These are phyloP conservation scores for Melampsora americana DNA, from an alignment of 1,284 basidiomycete genomes.

Conservation along the genomic window DNA sequence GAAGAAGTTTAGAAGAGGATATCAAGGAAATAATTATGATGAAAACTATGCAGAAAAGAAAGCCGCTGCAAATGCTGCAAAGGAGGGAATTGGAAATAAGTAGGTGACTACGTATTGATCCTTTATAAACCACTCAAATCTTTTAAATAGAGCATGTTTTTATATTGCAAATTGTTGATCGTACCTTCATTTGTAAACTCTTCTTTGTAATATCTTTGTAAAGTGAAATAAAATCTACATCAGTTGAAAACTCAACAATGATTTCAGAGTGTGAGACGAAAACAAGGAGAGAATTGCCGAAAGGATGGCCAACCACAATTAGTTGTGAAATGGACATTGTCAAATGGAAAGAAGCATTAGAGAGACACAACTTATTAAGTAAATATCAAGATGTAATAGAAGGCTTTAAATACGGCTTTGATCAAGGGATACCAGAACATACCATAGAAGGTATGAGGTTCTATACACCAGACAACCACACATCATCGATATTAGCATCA, in stretches of 20 bases:
- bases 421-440: slow-evolving; percentile 12
- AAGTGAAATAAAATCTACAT: too few species aligned
- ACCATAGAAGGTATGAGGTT: background rate
- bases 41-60: background rate
- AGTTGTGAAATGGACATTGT: slow-evolving; percentile 2
- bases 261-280: background rate
- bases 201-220: too few species aligned
- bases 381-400: slow-evolving; percentile 6
- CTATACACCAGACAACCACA: too few species aligned
- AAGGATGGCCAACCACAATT: background rate
- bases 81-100: too few species aligned
- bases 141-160: background rate
- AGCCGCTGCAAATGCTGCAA: too few species aligned
- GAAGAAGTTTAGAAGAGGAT: too few species aligned
- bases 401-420: background rate
- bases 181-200: background rate
- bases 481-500: too few species aligned
- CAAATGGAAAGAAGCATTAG: slow-evolving; percentile 1
- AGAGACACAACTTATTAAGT: background rate
- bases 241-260: background rate
- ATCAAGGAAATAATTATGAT: too few species aligned
- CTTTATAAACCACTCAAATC: too few species aligned
- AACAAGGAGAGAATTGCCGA: background rate
- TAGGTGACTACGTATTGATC: too few species aligned
- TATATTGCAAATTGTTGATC: background rate